Percentiles rank a stretch among this genome's conserved stretches.
phyloP scores from a whole-genome alignment of 1,284 basidiomycete genomes.

The Anthracocystis panici-leucophaei region DNA sequence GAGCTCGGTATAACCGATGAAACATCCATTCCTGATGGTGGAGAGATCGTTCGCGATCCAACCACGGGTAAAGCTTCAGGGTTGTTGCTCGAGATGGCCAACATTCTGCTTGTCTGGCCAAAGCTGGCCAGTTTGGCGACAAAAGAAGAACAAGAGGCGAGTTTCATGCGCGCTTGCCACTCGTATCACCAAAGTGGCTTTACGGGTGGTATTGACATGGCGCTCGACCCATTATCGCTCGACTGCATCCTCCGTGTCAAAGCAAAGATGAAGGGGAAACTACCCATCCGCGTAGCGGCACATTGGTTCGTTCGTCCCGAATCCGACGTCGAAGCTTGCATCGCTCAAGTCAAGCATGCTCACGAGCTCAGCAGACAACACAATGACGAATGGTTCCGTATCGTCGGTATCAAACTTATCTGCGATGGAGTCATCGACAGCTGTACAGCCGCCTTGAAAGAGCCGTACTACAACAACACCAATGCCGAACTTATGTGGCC shows the following conservation, averaged over 20 bases:
- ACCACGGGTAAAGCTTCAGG: conserved; percentile 38
- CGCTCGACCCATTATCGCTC: conserved; percentile 30
- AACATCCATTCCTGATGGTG: conserved; percentile 44
- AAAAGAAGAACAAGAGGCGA: conserved; percentile 26
- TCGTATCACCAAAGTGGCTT: conserved; percentile 41
- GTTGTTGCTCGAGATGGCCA: conserved; percentile 44
- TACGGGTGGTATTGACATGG: conserved; percentile 49
- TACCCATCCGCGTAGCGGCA: conserved; percentile 43
- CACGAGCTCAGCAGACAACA: conserved; percentile 31
- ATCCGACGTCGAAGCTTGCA: conserved; percentile 13
- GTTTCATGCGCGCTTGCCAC: conserved; percentile 37
- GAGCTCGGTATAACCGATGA: conserved; percentile 44
- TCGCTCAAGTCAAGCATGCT: conserved; percentile 38
- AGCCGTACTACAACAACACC: conserved; percentile 49
- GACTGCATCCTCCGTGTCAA: conserved; percentile 35
- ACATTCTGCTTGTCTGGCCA: conserved; percentile 39
- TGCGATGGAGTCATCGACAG: conserved; percentile 52
- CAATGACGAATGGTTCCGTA: conserved; percentile 47
- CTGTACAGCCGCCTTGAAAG: conserved; percentile 47
- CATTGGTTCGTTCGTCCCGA: conserved; percentile 48
- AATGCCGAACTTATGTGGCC: conserved; percentile 50
- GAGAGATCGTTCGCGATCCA: conserved; percentile 41
- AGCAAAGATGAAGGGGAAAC: conserved; percentile 24
- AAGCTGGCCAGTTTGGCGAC: conserved; percentile 29
- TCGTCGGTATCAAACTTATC: conserved; percentile 51